phyloP scores from a whole-genome alignment of 2,329 filamentous ascomycete genomes.

The Niveomyces coronatus region DNA sequence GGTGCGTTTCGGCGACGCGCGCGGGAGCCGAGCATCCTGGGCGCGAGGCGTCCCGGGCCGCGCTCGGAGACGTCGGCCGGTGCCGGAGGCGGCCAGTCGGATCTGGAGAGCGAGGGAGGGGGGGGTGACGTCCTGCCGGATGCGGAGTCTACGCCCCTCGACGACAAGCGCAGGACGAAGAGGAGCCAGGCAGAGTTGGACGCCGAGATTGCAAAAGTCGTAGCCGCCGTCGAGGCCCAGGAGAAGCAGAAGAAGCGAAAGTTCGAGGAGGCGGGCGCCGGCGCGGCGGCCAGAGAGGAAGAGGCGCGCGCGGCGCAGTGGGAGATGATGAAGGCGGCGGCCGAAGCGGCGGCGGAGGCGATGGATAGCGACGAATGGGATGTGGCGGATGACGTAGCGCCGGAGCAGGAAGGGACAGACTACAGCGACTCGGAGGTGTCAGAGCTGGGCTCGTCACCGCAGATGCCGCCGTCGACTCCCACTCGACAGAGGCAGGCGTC shows the following conservation, averaged over 20 bases:
- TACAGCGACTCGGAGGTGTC: constrained; percentile 29
- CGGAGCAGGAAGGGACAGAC: no score
- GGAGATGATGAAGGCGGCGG: neutral
- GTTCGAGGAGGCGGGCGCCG: constrained; percentile 33
- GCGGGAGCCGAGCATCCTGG: constrained; percentile 52
- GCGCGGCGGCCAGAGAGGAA: constrained; percentile 18
- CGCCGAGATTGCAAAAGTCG: no score
- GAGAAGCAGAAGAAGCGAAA: constrained; percentile 52
- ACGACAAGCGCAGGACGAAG: constrained; percentile 31
- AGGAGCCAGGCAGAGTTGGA: constrained; percentile 19
- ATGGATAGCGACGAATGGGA: no score
- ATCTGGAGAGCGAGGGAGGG: constrained; percentile 34
- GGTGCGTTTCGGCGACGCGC: constrained; percentile 46
- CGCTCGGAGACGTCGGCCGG: constrained; percentile 23
- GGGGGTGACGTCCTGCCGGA: constrained; percentile 53
- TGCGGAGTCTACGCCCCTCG: constrained; percentile 57
- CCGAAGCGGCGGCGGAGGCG: no score
- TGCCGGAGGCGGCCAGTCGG: constrained; percentile 22
- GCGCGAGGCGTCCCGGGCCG: constrained; percentile 34
- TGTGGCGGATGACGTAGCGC: no score
- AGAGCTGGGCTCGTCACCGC: constrained; percentile 27
- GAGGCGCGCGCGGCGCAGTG: constrained; percentile 6
- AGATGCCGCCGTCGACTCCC: constrained; percentile 18
- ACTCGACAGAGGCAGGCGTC: constrained; percentile 26
- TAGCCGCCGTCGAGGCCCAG: no score